Conservation (phyloP, 495 filamentous ascomycete species). For the Apiosordaria backusii region DNA sequence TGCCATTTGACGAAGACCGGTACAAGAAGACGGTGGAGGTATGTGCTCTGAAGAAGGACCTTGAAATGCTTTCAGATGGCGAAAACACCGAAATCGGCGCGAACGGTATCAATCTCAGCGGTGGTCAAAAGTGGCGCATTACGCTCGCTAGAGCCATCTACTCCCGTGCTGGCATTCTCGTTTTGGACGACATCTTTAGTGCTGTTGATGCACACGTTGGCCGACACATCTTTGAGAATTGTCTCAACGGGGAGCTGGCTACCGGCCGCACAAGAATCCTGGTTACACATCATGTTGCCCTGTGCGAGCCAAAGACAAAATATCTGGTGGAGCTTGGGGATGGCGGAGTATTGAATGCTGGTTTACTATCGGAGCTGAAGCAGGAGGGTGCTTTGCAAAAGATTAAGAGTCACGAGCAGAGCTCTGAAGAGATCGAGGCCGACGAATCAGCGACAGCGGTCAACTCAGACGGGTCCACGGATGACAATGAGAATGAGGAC, state of each 20-base stretch:
- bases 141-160: slow-evolving; percentile 77
- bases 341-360: slow-evolving; percentile 60
- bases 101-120: slow-evolving; percentile 80
- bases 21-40: slow-evolving; percentile 63
- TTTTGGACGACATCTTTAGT: slow-evolving; percentile 85
- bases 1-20: slow-evolving; percentile 61
- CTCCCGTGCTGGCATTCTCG: slow-evolving; percentile 71
- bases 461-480: slow-evolving; percentile 39
- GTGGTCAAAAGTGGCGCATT: slow-evolving; percentile 79
- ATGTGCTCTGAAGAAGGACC: slow-evolving; percentile 69
- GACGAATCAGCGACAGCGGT: slow-evolving; percentile 45
- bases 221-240: slow-evolving; percentile 69
- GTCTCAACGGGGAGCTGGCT: slow-evolving; percentile 65
- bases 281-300: slow-evolving; percentile 76
- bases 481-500: slow-evolving; percentile 25
- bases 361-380: slow-evolving; percentile 55
- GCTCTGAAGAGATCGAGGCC: slow-evolving; percentile 41
- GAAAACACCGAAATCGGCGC: slow-evolving; percentile 77
- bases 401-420: slow-evolving; percentile 57
- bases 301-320: slow-evolving; percentile 65
- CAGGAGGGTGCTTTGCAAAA: slow-evolving; percentile 53
- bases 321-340: slow-evolving; percentile 68
- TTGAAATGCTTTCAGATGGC: slow-evolving; percentile 69
- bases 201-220: slow-evolving; percentile 72
- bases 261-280: slow-evolving; percentile 70